A percentile compares a stretch with the other conserved stretches of the same genome.
Conservation (phyloP, 73 alveolate genomes). For the Paramecium biaurelia region DNA sequence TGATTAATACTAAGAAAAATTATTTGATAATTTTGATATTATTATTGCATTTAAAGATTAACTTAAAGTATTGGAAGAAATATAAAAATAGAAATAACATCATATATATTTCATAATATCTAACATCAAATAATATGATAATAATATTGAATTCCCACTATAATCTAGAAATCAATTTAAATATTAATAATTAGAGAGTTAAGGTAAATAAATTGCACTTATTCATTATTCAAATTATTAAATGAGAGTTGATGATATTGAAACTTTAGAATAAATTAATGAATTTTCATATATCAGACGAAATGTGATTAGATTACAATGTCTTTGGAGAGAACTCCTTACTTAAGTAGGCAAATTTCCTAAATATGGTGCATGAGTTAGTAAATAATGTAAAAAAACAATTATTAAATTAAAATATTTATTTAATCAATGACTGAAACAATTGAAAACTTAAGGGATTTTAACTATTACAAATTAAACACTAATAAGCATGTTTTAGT, state of each 20-base stretch:
- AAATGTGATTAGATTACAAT: neutral
- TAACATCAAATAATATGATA: neutral
- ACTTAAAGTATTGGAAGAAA: neutral
- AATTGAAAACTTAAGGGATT: constrained; percentile 45
- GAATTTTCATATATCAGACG: neutral
- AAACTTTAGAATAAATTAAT: neutral
- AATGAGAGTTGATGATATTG: neutral
- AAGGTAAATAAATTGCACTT: neutral
- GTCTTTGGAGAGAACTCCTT: constrained; percentile 37
- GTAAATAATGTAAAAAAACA: neutral
- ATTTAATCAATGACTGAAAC: constrained; percentile 4
- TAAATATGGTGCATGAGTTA: constrained; percentile 35
- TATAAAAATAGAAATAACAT: neutral
- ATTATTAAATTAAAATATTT: neutral
- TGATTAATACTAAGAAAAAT: neutral
- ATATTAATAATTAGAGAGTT: neutral
- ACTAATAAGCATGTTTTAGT: constrained; percentile 53
- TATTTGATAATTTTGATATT: neutral
- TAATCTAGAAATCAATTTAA: neutral
- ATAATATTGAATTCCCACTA: neutral
- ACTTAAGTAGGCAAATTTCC: constrained; percentile 6
- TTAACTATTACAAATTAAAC: constrained; percentile 34
- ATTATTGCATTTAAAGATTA: constrained; percentile 3
- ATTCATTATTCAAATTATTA: constrained; percentile 16
- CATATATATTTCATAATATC: neutral